Conservation (phyloP, 2,329 filamentous ascomycete genomes). For the Botrytis hyacinthi region DNA sequence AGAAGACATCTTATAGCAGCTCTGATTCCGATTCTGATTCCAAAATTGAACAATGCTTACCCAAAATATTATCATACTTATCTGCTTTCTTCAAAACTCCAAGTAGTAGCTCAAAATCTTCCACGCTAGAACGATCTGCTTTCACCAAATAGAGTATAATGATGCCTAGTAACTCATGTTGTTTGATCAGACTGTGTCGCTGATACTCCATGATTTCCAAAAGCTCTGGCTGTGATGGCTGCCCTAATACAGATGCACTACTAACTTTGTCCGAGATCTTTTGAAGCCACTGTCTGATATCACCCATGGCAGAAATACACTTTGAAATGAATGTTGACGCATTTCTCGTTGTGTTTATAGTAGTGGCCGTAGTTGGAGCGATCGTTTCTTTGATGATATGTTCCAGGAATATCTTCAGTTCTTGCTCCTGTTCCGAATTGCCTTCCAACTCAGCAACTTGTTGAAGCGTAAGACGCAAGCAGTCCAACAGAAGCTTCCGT, state of each 20-base stretch:
- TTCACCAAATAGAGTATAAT: conserved; percentile 78
- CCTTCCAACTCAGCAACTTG: conserved; percentile 42
- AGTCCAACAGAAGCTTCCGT: conserved; percentile 79
- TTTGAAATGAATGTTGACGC: conserved; percentile 62
- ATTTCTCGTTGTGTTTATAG: conserved; percentile 28
- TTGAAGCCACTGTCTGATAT: conserved; percentile 74
- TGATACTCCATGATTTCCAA: conserved; percentile 80
- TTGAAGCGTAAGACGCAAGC: conserved; percentile 75
- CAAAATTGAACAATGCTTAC: conserved; percentile 39
- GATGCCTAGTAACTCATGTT: conserved; percentile 86
- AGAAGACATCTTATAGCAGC: conserved; percentile 1
- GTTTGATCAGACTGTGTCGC: conserved; percentile 73
- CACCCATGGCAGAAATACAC: conserved; percentile 73
- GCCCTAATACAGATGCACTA: conserved; percentile 71
- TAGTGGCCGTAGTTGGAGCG: conserved; percentile 43
- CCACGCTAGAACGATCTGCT: conserved; percentile 64
- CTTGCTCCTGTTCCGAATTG: conserved; percentile 46
- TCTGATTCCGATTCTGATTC: background rate
- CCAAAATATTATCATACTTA: conserved; percentile 67
- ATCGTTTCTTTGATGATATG: conserved; percentile 27
- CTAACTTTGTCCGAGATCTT: conserved; percentile 73
- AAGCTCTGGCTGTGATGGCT: conserved; percentile 59
- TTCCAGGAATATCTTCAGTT: conserved; percentile 57
- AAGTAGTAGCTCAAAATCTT: conserved; percentile 74
- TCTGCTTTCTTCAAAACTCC: conserved; percentile 66